Evolutionary conservation across 176 grass and related monocot genomes (phyloP).

Genomic region (Oryza punctata): DNA sequence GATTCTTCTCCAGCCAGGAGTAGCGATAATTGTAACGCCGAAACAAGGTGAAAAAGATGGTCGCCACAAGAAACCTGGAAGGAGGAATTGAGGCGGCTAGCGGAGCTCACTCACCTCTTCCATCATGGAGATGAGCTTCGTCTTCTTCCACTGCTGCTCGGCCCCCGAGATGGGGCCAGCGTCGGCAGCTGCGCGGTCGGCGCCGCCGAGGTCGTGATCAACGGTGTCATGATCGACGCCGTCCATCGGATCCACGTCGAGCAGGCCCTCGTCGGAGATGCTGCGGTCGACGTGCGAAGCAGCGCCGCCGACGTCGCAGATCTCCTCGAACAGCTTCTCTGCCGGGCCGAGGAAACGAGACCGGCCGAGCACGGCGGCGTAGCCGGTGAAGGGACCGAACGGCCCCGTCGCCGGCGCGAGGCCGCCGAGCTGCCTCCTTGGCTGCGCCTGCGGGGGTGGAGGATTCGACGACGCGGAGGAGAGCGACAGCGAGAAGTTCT

Average conservation of each 20-base stretch:
- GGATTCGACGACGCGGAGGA: slow-evolving; percentile 55
- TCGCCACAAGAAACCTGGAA: neutral
- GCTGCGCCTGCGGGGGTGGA: neutral
- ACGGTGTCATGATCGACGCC: slow-evolving; percentile 19
- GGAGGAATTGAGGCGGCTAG: neutral
- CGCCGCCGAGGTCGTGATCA: slow-evolving; percentile 52
- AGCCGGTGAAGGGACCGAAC: slow-evolving; percentile 80
- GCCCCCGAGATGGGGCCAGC: slow-evolving; percentile 42
- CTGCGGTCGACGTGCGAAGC: slow-evolving; percentile 29
- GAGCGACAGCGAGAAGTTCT: slow-evolving; percentile 67
- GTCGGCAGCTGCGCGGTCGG: slow-evolving; percentile 34
- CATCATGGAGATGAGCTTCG: slow-evolving; percentile 87
- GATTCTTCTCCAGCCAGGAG: slow-evolving; percentile 51
- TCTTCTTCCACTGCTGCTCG: slow-evolving; percentile 98
- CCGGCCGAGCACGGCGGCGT: slow-evolving; percentile 73
- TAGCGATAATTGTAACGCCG: slow-evolving; percentile 30
- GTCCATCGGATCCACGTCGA: slow-evolving; percentile 56
- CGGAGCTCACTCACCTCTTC: slow-evolving; percentile 66
- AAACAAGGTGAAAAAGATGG: slow-evolving; percentile 25
- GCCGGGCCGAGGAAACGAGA: slow-evolving; percentile 84
- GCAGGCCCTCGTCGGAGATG: slow-evolving; percentile 41
- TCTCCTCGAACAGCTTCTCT: slow-evolving; percentile 80
- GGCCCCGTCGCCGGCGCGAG: slow-evolving; percentile 26
- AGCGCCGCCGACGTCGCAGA: slow-evolving; percentile 68
- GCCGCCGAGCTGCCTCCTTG: slow-evolving; percentile 17